Percentiles rank a stretch among this genome's conserved stretches.
phyloP scores from a whole-genome alignment of 768 basidiomycete genomes.

The Antrodiella citrinella region DNA sequence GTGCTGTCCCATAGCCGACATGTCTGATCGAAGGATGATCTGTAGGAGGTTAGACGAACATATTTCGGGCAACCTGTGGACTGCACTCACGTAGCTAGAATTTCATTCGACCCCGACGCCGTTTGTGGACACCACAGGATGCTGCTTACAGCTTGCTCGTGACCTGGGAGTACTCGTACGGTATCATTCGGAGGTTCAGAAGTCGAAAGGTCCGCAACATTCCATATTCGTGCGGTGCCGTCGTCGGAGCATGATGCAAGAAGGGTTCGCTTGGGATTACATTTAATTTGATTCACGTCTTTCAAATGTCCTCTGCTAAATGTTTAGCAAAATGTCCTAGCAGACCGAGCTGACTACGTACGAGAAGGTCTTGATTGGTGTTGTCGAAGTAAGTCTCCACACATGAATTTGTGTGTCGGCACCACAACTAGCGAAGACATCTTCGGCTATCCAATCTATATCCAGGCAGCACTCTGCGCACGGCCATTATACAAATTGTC shows the following conservation, averaged over 20 bases:
- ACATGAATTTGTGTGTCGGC: slow-evolving; percentile 60
- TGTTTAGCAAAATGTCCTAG: not conserved
- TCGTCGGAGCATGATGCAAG: slow-evolving; percentile 83
- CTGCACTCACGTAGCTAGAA: slow-evolving; percentile 60
- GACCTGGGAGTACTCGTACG: slow-evolving; percentile 46
- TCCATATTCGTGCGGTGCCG: slow-evolving; percentile 70
- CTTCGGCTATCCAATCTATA: slow-evolving; percentile 70
- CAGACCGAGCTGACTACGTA: slow-evolving; percentile 25
- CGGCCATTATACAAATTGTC: not conserved
- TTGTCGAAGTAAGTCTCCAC: slow-evolving; percentile 41
- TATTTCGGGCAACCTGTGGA: no score
- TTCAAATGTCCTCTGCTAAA: slow-evolving; percentile 54
- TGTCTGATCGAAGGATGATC: slow-evolving; percentile 75
- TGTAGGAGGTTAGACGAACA: slow-evolving; percentile 28
- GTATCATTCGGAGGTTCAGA: slow-evolving; percentile 24
- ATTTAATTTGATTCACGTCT: slow-evolving; percentile 74
- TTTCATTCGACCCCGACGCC: slow-evolving; percentile 41
- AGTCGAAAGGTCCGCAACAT: slow-evolving; percentile 39
- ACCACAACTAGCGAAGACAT: slow-evolving; percentile 65
- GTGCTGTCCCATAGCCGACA: slow-evolving; percentile 78
- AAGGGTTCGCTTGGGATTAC: slow-evolving; percentile 54
- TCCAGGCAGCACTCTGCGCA: slow-evolving; percentile 67
- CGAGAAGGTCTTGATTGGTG: slow-evolving; percentile 57
- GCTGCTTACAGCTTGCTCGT: slow-evolving; percentile 54
- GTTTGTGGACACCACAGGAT: slow-evolving; percentile 62